phyloP scores from a whole-genome alignment of 2,329 filamentous ascomycete species.

The Seiridium cupressi region DNA sequence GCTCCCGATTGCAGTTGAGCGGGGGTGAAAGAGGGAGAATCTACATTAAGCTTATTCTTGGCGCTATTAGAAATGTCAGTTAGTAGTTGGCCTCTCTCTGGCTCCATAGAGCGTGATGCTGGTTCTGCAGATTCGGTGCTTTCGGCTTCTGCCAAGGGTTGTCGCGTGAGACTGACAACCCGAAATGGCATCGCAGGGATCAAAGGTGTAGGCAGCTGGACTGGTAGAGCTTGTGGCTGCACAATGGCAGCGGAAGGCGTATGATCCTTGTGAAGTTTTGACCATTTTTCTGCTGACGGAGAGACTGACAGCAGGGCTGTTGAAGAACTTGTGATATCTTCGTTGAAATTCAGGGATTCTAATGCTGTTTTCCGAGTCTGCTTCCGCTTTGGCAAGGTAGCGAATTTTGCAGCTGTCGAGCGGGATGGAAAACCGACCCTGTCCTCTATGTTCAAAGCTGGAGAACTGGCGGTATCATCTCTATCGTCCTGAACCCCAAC shows the following conservation, averaged over 20 bases:
- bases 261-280: no score
- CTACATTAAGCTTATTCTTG: conserved; percentile 87
- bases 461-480: background rate
- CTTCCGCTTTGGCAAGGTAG: background rate
- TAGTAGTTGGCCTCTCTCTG: background rate
- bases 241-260: no score
- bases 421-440: background rate
- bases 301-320: no score
- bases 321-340: background rate
- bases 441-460: background rate
- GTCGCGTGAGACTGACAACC: no score
- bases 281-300: no score
- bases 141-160: no score
- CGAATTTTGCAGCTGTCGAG: background rate
- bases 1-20: conserved; percentile 41
- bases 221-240: no score
- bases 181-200: no score
- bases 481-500: no score
- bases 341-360: background rate
- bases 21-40: conserved; percentile 93
- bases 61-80: conserved; percentile 35
- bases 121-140: background rate
- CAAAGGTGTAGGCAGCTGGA: no score
- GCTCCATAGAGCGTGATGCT: background rate
- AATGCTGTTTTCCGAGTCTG: background rate